phyloP scores from a whole-genome alignment of 495 filamentous ascomycete species.

The Talaromyces liani region DNA sequence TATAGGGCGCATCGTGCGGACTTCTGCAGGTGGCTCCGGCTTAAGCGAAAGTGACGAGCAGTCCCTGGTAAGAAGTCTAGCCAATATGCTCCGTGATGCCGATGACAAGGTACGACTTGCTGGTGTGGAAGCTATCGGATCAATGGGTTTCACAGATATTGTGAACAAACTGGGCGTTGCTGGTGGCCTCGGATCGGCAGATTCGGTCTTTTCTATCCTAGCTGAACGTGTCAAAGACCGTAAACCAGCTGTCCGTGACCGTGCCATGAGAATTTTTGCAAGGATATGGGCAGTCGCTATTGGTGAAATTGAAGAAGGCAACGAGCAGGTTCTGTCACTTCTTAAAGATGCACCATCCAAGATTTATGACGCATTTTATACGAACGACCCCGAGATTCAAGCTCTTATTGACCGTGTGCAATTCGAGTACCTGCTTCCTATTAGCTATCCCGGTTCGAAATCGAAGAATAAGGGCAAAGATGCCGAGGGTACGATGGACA shows the following conservation, averaged over 20 bases:
- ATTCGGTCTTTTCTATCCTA: conserved; percentile 68
- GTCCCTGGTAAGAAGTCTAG: conserved; percentile 61
- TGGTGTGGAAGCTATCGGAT: conserved; percentile 72
- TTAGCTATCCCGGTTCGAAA: conserved; percentile 76
- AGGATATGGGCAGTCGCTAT: conserved; percentile 87
- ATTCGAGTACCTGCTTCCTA: conserved; percentile 76
- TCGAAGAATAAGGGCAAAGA: conserved; percentile 52
- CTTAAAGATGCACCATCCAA: conserved; percentile 75
- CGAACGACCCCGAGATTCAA: conserved; percentile 83
- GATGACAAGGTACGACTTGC: conserved; percentile 89
- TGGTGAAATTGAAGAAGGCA: conserved; percentile 76
- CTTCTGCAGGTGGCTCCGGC: conserved; percentile 80
- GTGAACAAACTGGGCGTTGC: conserved; percentile 68
- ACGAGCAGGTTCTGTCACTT: conserved; percentile 63
- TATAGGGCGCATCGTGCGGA: conserved; percentile 73
- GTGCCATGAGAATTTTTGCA: conserved; percentile 75
- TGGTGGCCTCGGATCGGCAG: conserved; percentile 61
- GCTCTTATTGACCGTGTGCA: conserved; percentile 76
- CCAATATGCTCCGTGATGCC: conserved; percentile 72
- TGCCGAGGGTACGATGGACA: conserved; percentile 63
- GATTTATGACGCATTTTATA: conserved; percentile 82
- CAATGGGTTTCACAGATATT: conserved; percentile 69
- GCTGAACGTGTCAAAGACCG: conserved; percentile 85
- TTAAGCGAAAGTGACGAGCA: conserved; percentile 70
- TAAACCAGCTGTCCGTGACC: conserved; percentile 71